Conservation (phyloP, 2,329 filamentous ascomycete genomes). For the Xylariaceae sp. region DNA sequence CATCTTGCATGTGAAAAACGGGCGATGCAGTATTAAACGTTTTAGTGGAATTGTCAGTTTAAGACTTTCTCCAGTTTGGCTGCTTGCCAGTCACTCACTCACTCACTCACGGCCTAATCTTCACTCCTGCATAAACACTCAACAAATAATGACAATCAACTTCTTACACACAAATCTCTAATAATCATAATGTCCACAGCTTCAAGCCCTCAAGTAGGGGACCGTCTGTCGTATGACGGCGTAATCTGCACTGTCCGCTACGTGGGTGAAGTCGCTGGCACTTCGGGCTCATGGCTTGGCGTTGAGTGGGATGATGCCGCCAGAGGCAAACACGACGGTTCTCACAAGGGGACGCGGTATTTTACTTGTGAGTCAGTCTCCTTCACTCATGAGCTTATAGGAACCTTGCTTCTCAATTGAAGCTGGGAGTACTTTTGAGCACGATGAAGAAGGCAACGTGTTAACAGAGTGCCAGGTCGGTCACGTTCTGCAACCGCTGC, state of each 20-base stretch:
- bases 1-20: not conserved
- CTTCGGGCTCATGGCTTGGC: constrained; percentile 77
- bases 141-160: not conserved
- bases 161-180: not conserved
- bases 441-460: not conserved
- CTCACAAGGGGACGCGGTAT: constrained; percentile 71
- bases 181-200: constrained; percentile 33
- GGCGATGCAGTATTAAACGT: constrained; percentile 20
- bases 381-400: not conserved
- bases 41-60: not conserved
- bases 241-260: constrained; percentile 81
- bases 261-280: constrained; percentile 69
- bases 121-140: not conserved
- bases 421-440: not conserved
- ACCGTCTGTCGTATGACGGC: constrained; percentile 74
- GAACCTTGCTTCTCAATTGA: not conserved
- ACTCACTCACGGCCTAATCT: not conserved
- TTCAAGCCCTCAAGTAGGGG: constrained; percentile 49
- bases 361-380: constrained; percentile 62
- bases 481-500: constrained; percentile 63
- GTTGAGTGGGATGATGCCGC: constrained; percentile 92
- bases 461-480: constrained; percentile 42
- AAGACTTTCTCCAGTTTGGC: constrained; percentile 8
- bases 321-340: constrained; percentile 86
- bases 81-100: not conserved